Percentiles rank a stretch among this genome's conserved stretches.
Evolutionary conservation across 1,284 basidiomycete species (phyloP).

Genomic region (Phlebopus sp.): DNA sequence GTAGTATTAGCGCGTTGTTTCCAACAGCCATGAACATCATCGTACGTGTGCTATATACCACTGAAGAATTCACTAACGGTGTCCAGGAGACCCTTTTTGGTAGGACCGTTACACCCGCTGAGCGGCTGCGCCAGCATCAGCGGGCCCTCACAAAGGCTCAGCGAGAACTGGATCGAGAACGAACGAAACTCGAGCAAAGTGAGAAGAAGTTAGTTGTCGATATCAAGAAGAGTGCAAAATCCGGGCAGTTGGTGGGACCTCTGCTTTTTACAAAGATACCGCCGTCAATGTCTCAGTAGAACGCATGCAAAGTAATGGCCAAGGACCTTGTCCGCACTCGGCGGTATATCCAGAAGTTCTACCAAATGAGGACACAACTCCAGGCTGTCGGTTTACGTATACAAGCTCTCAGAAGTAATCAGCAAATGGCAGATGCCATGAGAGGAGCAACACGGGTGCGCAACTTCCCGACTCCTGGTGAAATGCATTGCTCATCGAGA

Average conservation of each 20-base stretch:
- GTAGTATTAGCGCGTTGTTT: too few relatives aligned
- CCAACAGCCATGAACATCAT: conserved; percentile 66
- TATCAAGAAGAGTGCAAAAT: conserved; percentile 95
- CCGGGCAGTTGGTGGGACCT: conserved; percentile 85
- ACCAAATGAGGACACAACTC: conserved; percentile 97
- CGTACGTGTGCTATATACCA: conserved; percentile 38
- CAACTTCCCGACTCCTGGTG: conserved; percentile 12
- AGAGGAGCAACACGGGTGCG: conserved; percentile 91
- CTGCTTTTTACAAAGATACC: conserved; percentile 4
- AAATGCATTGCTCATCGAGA: conserved; percentile 1
- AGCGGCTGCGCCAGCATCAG: conserved; percentile 95
- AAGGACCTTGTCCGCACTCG: conserved; percentile 97
- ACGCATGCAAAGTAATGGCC: conserved; percentile 98
- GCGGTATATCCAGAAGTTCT: conserved; percentile 96
- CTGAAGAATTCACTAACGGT: conserved; percentile 8
- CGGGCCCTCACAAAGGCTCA: conserved; percentile 94
- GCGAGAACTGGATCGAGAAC: conserved; percentile 94
- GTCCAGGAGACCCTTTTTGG: conserved; percentile 91
- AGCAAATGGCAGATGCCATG: conserved; percentile 99
- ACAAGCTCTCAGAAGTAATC: conserved; percentile 94
- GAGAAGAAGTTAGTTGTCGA: conserved; percentile 93
- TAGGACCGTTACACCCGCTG: conserved; percentile 90
- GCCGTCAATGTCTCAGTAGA: conserved; percentile 48
- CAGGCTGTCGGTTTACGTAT: conserved; percentile 96
- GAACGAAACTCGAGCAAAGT: conserved; percentile 90